A percentile compares a stretch with the other conserved stretches of the same genome.
These are phyloP conservation scores for Coemansia sp. DNA, from an alignment of 192 early-diverging fungal genomes.

Conservation along the genomic window DNA sequence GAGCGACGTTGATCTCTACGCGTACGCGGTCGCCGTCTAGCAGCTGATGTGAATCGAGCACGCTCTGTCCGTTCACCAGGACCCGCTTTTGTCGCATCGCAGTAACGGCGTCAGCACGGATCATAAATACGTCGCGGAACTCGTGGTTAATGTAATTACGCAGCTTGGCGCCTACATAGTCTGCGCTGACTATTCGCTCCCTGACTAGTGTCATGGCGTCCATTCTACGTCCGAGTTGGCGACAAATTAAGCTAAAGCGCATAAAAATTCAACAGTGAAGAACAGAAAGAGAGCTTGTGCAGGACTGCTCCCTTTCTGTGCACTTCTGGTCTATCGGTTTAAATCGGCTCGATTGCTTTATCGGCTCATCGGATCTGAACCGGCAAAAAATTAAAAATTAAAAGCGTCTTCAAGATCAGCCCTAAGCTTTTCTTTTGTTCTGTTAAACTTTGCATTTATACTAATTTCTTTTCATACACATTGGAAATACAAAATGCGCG, in stretches of 20 bases:
- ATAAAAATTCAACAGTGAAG: background rate
- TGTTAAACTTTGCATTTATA: background rate
- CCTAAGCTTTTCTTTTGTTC: background rate
- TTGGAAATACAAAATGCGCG: conserved; percentile 64
- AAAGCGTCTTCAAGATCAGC: background rate
- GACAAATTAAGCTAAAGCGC: conserved; percentile 5
- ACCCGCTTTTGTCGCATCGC: conserved; percentile 52
- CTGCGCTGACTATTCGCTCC: conserved; percentile 5
- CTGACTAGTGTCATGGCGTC: conserved; percentile 2
- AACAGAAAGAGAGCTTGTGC: background rate
- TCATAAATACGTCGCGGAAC: conserved; percentile 31
- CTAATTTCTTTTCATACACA: background rate
- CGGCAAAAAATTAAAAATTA: background rate
- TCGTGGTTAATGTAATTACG: conserved; percentile 33
- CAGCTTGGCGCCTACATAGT: conserved; percentile 31
- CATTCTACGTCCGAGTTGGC: conserved; percentile 2
- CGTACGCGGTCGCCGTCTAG: conserved; percentile 54
- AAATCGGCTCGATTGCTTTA: background rate
- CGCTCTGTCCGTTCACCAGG: conserved; percentile 57
- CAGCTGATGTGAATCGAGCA: conserved; percentile 57
- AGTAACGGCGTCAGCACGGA: conserved; percentile 27
- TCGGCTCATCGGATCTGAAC: conserved; percentile 2
- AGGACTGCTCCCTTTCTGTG: background rate
- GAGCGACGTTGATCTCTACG: conserved; percentile 47
- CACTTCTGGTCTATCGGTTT: background rate